Conservation (phyloP, 2,329 filamentous ascomycete species). For the Xylaria hypoxylon region DNA sequence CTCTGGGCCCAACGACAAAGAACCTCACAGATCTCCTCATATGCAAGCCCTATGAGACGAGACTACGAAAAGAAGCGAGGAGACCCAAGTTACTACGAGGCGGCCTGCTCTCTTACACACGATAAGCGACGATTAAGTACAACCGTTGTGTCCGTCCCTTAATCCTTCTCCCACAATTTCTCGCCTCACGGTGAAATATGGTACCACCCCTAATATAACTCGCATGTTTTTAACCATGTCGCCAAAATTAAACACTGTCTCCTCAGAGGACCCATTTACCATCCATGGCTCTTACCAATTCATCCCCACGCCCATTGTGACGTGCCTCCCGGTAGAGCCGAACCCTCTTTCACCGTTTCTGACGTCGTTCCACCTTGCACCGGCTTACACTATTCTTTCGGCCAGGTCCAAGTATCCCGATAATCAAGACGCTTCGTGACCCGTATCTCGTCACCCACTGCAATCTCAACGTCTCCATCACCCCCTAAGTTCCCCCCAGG, state of each 20-base stretch:
- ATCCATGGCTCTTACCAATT: conserved; percentile 9
- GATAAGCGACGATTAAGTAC: conserved; percentile 13
- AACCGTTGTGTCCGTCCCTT: not conserved
- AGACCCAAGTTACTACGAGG: not conserved
- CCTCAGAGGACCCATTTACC: not conserved
- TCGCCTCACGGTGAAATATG: conserved; percentile 7
- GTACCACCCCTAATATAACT: not conserved
- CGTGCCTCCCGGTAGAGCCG: conserved; percentile 7
- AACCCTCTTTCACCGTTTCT: not conserved
- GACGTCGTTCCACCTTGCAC: conserved; percentile 14
- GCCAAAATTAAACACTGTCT: conserved; percentile 16
- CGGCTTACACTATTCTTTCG: conserved; percentile 41
- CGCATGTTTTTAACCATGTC: conserved; percentile 9
- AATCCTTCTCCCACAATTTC: not conserved
- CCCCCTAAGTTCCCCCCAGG: conserved; percentile 28
- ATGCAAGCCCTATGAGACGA: conserved; percentile 7
- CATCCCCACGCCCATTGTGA: conserved; percentile 8
- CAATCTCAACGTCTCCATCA: conserved; percentile 52
- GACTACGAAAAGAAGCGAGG: not conserved
- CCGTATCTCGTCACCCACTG: conserved; percentile 67
- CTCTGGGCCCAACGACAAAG: conserved; percentile 3
- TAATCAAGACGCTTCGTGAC: conserved; percentile 63
- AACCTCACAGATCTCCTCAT: not conserved
- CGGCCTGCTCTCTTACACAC: not conserved
- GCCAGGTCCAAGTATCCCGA: conserved; percentile 67